Conservation (phyloP, 768 basidiomycete species). For the Phylloporus arenicola region DNA sequence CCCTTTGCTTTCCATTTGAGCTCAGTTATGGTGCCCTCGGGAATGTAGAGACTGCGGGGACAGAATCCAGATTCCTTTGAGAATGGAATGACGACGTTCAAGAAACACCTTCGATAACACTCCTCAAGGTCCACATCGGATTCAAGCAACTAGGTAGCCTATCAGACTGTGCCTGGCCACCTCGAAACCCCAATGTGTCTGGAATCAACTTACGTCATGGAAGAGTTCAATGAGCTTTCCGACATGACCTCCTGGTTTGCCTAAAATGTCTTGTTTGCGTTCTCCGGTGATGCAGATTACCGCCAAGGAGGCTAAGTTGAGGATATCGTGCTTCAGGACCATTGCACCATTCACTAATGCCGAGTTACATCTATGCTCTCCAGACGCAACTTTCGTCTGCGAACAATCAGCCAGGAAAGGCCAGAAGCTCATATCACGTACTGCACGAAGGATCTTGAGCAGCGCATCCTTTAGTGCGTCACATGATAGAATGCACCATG, state of each 20-base stretch:
- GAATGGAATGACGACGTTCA: constrained; percentile 17
- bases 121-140: constrained; percentile 11
- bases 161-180: constrained; percentile 2
- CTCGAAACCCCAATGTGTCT: neutral
- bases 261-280: constrained; percentile 3
- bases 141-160: constrained; percentile 19
- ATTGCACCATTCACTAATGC: constrained; percentile 13
- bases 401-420: constrained; percentile 6
- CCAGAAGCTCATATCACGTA: neutral
- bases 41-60: constrained; percentile 15
- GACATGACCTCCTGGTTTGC: neutral
- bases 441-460: constrained; percentile 13
- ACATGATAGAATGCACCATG: constrained; percentile 12
- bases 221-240: constrained; percentile 20
- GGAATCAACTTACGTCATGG: constrained; percentile 16
- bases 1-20: constrained; percentile 7
- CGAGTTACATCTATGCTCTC: constrained; percentile 22
- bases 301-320: constrained; percentile 14
- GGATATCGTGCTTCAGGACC: constrained; percentile 17
- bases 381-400: constrained; percentile 6
- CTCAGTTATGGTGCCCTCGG: constrained; percentile 4
- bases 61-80: constrained; percentile 16
- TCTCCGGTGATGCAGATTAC: constrained; percentile 9
- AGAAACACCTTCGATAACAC: constrained; percentile 11
- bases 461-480: constrained; percentile 9